Percentiles rank a stretch among this genome's conserved stretches.
These are phyloP conservation scores for Arthrobotrys sphaeroides DNA, from an alignment of 2,329 filamentous ascomycete species.

Conservation along the genomic window DNA sequence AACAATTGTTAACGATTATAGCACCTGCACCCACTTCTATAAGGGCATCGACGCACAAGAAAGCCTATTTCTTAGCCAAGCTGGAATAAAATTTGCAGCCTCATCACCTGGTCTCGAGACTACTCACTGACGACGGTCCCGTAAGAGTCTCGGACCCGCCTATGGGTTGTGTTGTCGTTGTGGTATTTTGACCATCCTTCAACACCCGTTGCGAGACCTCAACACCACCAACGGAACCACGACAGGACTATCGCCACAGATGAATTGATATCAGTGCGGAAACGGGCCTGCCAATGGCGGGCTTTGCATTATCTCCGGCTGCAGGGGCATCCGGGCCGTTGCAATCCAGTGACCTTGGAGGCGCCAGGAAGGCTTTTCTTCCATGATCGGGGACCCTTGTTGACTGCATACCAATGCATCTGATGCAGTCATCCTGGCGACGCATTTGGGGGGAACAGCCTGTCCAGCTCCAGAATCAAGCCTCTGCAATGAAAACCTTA, in stretches of 20 bases:
- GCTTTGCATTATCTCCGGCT: constrained; percentile 1
- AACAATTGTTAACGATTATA: no score
- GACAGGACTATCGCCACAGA: no score
- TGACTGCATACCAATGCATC: constrained; percentile 5
- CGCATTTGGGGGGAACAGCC: constrained; percentile 15
- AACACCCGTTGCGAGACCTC: no score
- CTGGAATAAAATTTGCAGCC: no score
- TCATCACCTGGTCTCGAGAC: no score
- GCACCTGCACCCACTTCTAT: no score
- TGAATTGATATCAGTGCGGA: neutral
- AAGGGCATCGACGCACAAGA: no score
- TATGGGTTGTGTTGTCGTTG: neutral
- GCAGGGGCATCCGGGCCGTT: constrained; percentile 39
- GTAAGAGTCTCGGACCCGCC: no score
- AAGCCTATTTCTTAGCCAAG: no score
- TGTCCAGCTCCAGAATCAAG: neutral
- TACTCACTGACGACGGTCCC: no score
- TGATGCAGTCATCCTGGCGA: constrained; percentile 20
- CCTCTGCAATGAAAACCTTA: neutral
- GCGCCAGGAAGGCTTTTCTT: constrained; percentile 44
- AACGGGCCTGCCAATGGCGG: neutral
- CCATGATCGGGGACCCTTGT: constrained; percentile 15
- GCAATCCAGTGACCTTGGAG: constrained; percentile 44
- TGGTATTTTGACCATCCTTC: neutral
- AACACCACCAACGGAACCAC: no score